Base-by-base conservation (phyloP, 2,329 filamentous ascomycete species). In the Raffaelea ambrosiae region DNA sequence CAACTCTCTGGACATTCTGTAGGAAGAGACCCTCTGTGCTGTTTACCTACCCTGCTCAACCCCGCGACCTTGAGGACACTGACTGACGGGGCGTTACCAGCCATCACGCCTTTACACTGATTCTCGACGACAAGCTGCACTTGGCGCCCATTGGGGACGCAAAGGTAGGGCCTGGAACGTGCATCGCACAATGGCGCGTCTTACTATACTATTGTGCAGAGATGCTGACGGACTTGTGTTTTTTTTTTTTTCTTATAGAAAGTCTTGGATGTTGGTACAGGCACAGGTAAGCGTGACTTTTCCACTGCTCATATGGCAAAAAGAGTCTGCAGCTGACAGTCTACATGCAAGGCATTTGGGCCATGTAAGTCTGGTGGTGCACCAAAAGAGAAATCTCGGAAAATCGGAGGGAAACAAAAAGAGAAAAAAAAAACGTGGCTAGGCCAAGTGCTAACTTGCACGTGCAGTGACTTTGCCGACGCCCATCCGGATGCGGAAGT, bases 1-100 rank as follows among this genome's bases (percentile, higher is more conserved):
- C n/a, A 57, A 65, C 18, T 54, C 58, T 0, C 54, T 63, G 52
- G 63, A 66, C 19, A 57, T 66, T 46, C 55, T 49, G 55, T 59
- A 38, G 35, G 35, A 10, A 5, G 16, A 38, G 8, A 9, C 26
- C 7, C 7, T 7, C 7, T 29, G 7, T 29, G 26, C 26, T 29
- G 26, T 7, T 29, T 29, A 7, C 26, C 13, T 29, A n/a, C n/a
- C n/a, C n/a, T n/a, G n/a, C n/a, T n/a, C n/a, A n/a, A n/a, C n/a
- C n/a, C n/a, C n/a, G 31, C 9, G 31, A 16, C 31, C 9, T 9
- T 9, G 31, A 33, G 31, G 31, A 9, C 31, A 33, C 31, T 33
- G 16, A 33, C 31, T 9, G 31, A 33, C n/a, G n/a, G n/a, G n/a
- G n/a, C n/a, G n/a, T n/a, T n/a, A n/a, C n/a, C 22, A 50, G 45